These are phyloP conservation scores for Taphrina confusa DNA, from an alignment of 1,139 yeast species.

Conservation along the genomic window DNA sequence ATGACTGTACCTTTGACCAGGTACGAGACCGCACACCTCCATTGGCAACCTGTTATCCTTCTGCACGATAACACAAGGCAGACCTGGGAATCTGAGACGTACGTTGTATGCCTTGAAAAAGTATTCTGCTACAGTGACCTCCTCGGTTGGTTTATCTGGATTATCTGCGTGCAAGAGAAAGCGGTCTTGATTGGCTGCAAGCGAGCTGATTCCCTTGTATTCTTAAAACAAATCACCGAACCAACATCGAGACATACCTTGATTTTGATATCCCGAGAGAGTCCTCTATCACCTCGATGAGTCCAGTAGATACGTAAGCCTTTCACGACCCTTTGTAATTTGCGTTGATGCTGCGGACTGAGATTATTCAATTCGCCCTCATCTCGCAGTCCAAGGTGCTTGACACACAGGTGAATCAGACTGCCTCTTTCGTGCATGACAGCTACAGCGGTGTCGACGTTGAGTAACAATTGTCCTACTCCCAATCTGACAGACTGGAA, in stretches of 20 bases:
- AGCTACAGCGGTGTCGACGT: constrained; percentile 18
- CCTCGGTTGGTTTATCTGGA: constrained; percentile 10
- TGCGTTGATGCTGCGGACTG: constrained; percentile 5
- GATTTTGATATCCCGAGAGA: constrained; percentile 1
- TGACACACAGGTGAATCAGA: constrained; percentile 1
- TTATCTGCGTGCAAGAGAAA: constrained; percentile 10
- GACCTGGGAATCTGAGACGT: constrained; percentile 35
- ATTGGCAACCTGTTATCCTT: constrained; percentile 36
- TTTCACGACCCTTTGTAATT: constrained; percentile 3
- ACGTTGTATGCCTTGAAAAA: constrained; percentile 36
- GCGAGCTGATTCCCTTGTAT: constrained; percentile 1
- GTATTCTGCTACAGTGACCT: constrained; percentile 37
- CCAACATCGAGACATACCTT: background rate
- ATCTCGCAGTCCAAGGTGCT: background rate
- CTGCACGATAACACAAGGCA: constrained; percentile 36
- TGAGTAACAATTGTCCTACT: constrained; percentile 25
- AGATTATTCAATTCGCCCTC: constrained; percentile 11
- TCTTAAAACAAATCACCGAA: background rate
- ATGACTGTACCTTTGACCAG: constrained; percentile 37
- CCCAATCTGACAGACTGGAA: constrained; percentile 39
- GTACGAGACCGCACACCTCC: constrained; percentile 34
- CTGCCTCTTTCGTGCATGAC: constrained; percentile 23
- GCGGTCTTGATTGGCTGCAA: background rate
- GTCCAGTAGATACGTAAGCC: constrained; percentile 13
- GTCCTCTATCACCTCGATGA: constrained; percentile 16